Evolutionary conservation across 257 asterid genomes (phyloP), one percentile per base, ranked within the genome.

Genomic region (Rauvolfia tetraphylla): DNA sequence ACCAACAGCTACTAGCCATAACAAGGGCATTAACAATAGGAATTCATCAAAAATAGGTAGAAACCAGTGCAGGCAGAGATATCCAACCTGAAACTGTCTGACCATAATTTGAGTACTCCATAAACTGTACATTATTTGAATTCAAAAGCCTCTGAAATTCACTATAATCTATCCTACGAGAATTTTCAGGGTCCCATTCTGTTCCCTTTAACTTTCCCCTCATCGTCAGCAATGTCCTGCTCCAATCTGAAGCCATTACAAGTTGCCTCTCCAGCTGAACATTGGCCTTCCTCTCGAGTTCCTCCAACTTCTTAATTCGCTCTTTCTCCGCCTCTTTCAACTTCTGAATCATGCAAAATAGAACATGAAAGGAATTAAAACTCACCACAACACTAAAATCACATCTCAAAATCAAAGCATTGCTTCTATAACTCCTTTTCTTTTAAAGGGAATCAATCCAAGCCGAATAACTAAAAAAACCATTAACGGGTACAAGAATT

Each of bases 261-360:
- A 95, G 97, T 87, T 95, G 98, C 89, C 99, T 92, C 83, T 95
- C 98, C 78, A 95, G 80, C 82, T 95, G 99, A 80, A 91, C 91
- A 84, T 93, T 92, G 66, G 97, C 99, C 81, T 88, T 91, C 78
- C 97, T 89, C 79, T 95, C 97, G 51, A 91, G 85, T 77, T 95
- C 99, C 86, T 95, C 96, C 81, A 88, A 74, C 58, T 81, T 82
- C 82, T 80, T 85, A 74, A 91, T 59, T 72, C 99, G 82, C 72
- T 89, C 96, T 76, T 83, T 91, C 87, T 95, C 99, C n/a, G 86
- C 87, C 79, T 90, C 96, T 90, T 90, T 92, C 90, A 92, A 74
- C 65, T 84, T 90, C 99, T 95, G 97, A 83, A 87, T 80, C 77
- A 83, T 76, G 86, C 84, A 80, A 54, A 80, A 69, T 74, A 79